Base-by-base conservation (phyloP, 257 asterid genomes). In the Nicotiana benthamiana region DNA sequence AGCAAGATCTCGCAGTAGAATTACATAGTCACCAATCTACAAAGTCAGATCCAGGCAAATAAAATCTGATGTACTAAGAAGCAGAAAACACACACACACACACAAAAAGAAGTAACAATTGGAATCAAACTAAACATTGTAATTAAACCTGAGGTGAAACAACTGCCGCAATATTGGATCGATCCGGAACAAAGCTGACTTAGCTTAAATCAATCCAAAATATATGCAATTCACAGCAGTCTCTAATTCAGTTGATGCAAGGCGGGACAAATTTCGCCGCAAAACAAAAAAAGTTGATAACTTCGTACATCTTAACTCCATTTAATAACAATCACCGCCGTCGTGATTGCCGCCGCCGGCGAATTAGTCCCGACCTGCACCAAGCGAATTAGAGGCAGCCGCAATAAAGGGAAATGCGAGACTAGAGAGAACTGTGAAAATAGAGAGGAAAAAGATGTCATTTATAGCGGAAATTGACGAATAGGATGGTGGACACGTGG, bases 361-460 rank as follows among this genome's bases (percentile, higher is more conserved):
- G 32, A 68, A 22, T 74, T 20, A 48, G 61, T 86, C 93, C 91
- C 88, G 91, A 88, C 89, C 93, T 86, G 93, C 93, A 89, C 93
- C 93, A 89, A 89, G 93, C 93, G 90, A 89, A 86, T 81, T 40
- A 85, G 93, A 89, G 84, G 80, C 91, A 87, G 86, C 91, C 81
- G 90, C 89, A 82, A 88, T 27, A 68, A 66, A 61, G 16, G 66
- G 13, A 40, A 2, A 59, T 20, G 20, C 56, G 1, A 56, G 46
- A 40, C 46, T 40, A 40, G 20, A 20, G 10, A 9, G 11, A 20
- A 70, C 59, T 13, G 77, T 6, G 32, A 4, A 4, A 4, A 36
- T 16, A 66, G 53, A 12, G 12, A 1, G 43, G 57, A 26, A 40
- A 74, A 74, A 72, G 26, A 74, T 74, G 4, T 6, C 26, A 26